Percentiles rank a stretch among this genome's conserved stretches.
phyloP scores from a whole-genome alignment of 2,329 filamentous ascomycete genomes.

The Lithohypha guttulata region DNA sequence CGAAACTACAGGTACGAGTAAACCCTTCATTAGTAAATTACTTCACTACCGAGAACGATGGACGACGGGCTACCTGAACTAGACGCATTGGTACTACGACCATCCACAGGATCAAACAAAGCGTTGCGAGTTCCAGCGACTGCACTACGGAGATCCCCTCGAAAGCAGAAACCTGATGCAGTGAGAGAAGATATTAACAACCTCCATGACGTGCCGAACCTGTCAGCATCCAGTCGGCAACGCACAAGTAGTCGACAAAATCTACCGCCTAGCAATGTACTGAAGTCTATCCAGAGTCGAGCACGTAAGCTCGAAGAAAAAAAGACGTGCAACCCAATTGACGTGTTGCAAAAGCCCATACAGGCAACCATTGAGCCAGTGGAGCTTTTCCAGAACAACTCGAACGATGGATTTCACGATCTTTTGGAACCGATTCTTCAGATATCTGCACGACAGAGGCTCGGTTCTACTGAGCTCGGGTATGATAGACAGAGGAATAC shows the following conservation, averaged over 20 bases:
- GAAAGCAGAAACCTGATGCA: constrained; percentile 11
- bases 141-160: constrained; percentile 15
- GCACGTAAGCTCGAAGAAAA: not conserved
- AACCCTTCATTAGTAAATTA: too few relatives aligned
- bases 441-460: not conserved
- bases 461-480: not conserved
- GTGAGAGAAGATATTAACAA: not conserved
- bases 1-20: too few relatives aligned
- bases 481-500: not conserved
- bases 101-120: constrained; percentile 13
- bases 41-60: constrained; percentile 4
- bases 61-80: constrained; percentile 21
- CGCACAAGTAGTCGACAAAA: not conserved
- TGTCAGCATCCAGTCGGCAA: constrained; percentile 4
- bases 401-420: not conserved
- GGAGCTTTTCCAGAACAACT: not conserved
- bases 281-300: not conserved
- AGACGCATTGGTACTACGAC: constrained; percentile 13
- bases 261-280: not conserved
- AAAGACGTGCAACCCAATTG: not conserved
- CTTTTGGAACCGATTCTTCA: constrained; percentile 1
- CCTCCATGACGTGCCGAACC: not conserved
- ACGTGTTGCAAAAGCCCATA: not conserved
- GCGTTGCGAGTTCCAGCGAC: constrained; percentile 6
- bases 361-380: not conserved